These are phyloP conservation scores for Exophiala sp. DNA, from an alignment of 2,329 filamentous ascomycete species.

Conservation along the genomic window DNA sequence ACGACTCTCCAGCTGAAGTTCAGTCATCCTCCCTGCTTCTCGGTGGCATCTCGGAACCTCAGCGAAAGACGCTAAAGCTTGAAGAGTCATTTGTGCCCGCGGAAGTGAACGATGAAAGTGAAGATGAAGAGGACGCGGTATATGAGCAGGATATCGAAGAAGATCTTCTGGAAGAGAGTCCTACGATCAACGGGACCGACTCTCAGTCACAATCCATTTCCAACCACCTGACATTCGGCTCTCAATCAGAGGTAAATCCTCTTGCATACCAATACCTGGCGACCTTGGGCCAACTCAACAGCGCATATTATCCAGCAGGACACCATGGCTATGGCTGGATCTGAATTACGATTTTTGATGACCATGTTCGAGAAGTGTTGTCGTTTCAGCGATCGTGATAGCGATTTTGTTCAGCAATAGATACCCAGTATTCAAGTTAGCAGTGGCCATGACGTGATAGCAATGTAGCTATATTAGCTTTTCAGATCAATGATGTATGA, in stretches of 20 bases:
- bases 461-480: too few species aligned
- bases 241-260: conserved; percentile 11
- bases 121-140: conserved; percentile 18
- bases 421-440: conserved; percentile 1
- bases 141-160: neutral
- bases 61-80: conserved; percentile 25
- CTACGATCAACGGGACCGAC: neutral
- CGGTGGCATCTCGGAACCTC: conserved; percentile 5
- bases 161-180: neutral
- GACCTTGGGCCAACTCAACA: conserved; percentile 21
- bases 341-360: conserved; percentile 16
- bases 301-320: conserved; percentile 17
- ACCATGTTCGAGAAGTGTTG: neutral
- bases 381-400: neutral
- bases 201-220: conserved; percentile 17
- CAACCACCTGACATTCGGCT: conserved; percentile 11
- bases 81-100: conserved; percentile 29
- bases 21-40: conserved; percentile 26
- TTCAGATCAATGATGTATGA: too few species aligned
- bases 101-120: conserved; percentile 34
- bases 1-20: conserved; percentile 28
- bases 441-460: too few species aligned
- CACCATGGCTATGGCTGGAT: conserved; percentile 18
- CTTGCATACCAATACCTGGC: conserved; percentile 19
- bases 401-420: conserved; percentile 10